Evolutionary conservation across 176 grass and related monocot genomes (phyloP).

Genomic region (Otatea glauca): DNA sequence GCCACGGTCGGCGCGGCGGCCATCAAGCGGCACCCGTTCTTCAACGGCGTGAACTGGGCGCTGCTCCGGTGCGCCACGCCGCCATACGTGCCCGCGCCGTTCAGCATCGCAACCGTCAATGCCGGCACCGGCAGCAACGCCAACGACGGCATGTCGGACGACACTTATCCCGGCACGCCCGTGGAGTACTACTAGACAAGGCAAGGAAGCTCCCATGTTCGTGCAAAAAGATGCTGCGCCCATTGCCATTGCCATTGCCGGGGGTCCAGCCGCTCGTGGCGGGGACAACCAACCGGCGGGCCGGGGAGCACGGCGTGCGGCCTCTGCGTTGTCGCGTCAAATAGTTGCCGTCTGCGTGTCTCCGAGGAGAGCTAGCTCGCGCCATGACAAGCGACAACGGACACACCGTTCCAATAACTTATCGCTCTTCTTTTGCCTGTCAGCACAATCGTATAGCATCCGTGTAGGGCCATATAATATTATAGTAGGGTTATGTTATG

Average conservation of each 20-base stretch:
- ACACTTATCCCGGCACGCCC: conserved; percentile 66
- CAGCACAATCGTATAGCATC: too few species aligned
- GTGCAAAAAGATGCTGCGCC: conserved; percentile 39
- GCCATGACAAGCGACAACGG: conserved; percentile 18
- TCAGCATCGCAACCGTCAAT: not conserved
- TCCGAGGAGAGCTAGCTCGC: not conserved
- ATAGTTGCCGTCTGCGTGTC: conserved; percentile 38
- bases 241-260: conserved; percentile 6
- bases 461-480: too few species aligned
- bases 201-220: conserved; percentile 3
- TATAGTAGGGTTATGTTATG: too few species aligned
- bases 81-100: conserved; percentile 61
- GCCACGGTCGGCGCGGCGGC: conserved; percentile 72
- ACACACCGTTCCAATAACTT: conserved; percentile 1
- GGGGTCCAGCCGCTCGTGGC: conserved; percentile 40
- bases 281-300: not conserved
- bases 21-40: conserved; percentile 85
- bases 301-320: not conserved
- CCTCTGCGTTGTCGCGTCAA: conserved; percentile 46
- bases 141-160: conserved; percentile 51
- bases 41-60: conserved; percentile 84
- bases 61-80: conserved; percentile 75
- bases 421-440: too few species aligned
- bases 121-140: not conserved
- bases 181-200: conserved; percentile 72